Base-by-base conservation (phyloP, 2,329 filamentous ascomycete species). In the Paecilomyces sp. region DNA sequence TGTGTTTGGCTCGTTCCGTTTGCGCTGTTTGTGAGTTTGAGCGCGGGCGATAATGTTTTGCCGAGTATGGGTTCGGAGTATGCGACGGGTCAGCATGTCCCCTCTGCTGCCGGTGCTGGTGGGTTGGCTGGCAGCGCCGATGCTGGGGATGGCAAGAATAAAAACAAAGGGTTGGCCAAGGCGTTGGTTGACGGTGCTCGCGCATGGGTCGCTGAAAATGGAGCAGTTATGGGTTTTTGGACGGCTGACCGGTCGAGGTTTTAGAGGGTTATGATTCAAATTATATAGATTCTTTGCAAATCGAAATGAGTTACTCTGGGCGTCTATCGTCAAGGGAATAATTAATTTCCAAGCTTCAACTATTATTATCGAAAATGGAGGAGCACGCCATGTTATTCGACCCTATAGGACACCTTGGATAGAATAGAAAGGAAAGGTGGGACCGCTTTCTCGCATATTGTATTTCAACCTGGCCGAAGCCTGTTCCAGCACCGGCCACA, bases 1-100 rank as follows among this genome's bases (percentile, higher is more conserved):
- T 96, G 92, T 68, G 92, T 99, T 0, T 99, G 94, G 94, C 82
- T 99, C 1, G 90, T 97, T 0, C 94, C 94, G 0, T 99, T 99
- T 71, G 87, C 92, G 15, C 82, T 99, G 13, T 99, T 99, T 71
- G 93, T 99, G 56, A 96, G 90, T 68, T 77, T 99, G 51, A 96
- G 91, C 18, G 94, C 94, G 0, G 91, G 92, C 58, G 94, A 99
- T 71, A 97, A 97, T 71, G 91, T 97, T 3, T 78, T 99, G 57
- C 94, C 94, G 0, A 95, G 88, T 7, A 97, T 97, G 84, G 91
- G 91, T 12, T 91, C 85, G 55, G 89, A 92, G 64, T 87, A 86
- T 70, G 83, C 83, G 18, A 86, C 85, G 0, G 84, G 85, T 5
- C 80, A 81, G 13, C 68, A 65, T 62, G 62, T 60, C 47, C 54